Percentiles rank a stretch among this genome's conserved stretches.
phyloP scores from a whole-genome alignment of 176 grass and related monocot genomes.

The Guadua angustifolia region DNA sequence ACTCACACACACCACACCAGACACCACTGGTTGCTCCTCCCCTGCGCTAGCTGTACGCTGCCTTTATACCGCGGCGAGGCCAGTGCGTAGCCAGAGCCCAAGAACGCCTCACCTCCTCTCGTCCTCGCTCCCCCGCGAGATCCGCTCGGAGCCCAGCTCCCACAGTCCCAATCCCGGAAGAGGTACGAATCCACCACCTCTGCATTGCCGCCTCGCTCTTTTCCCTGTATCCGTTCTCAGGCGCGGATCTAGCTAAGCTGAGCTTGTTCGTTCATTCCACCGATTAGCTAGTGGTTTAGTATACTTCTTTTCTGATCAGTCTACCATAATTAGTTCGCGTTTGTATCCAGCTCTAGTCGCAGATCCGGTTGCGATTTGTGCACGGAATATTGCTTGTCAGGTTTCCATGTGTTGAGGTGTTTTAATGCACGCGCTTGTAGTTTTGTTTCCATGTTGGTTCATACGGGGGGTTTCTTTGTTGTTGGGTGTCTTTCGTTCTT shows the following conservation, averaged over 20 bases:
- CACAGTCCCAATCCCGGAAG: background rate
- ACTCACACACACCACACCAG: no score
- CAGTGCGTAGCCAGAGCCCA: conserved; percentile 24
- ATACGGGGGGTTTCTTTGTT: background rate
- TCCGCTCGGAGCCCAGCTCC: conserved; percentile 34
- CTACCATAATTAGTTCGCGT: background rate
- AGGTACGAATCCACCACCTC: conserved; percentile 44
- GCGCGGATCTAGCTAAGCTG: conserved; percentile 30
- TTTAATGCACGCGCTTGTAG: conserved; percentile 36
- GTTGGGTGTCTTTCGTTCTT: background rate
- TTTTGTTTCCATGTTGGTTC: conserved; percentile 34
- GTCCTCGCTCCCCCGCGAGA: conserved; percentile 33
- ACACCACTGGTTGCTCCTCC: background rate
- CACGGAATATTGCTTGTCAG: background rate
- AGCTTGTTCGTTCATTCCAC: background rate
- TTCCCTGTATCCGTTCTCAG: background rate
- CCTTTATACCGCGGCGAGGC: conserved; percentile 56
- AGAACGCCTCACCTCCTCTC: conserved; percentile 18
- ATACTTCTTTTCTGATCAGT: background rate
- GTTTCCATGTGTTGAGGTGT: background rate
- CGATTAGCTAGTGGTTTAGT: background rate
- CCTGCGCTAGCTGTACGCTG: conserved; percentile 29
- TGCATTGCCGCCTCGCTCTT: conserved; percentile 36
- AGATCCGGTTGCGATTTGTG: conserved; percentile 36
- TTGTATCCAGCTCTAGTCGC: background rate